Evolutionary conservation across 345 rosid genomes (phyloP), one percentile per base, ranked within the genome.

Genomic region (Eucalyptus regnans): DNA sequence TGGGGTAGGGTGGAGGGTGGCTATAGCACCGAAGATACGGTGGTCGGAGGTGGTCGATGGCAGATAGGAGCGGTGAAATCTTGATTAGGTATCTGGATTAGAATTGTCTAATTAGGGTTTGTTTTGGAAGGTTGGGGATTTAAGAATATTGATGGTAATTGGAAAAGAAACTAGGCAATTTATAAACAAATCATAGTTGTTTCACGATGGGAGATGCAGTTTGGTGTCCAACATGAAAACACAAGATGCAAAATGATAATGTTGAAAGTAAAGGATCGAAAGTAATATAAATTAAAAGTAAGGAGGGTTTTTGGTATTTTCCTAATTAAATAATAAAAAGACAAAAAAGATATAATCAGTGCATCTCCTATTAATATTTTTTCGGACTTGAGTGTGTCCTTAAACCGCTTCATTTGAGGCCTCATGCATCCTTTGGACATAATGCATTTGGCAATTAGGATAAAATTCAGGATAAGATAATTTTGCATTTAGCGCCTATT

Each of bases 401-500:
- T 17, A 52, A 52, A 52, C 23, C 23, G 2, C 2, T 52, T 52
- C 9, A 52, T 52, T 52, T 52, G 56, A 52, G 56, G 4, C 23
- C 56, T 52, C 7, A 52, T 52, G 56, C 56, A 52, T 52, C 56
- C 23, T 52, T 52, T 17, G 56, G 22, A 0, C 56, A 52, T 52
- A 52, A 52, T 52, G 0, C 9, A 0, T 52, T 52, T 52, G 8
- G 9, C 23, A 52, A 52, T 52, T 17, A 52, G 0, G 23, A 52
- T 17, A 52, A 51, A 17, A 52, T 52, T 52, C 1, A 52, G 7
- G 56, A 52, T 52, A 52, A 51, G 7, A 17, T 52, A 52, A 52
- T 0, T 7, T 52, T 52, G 23, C 56, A 0, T 52, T 52, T 7
- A 8, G 23, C 0, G 4, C 23, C 22, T 52, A 52, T 17, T 52